These are phyloP conservation scores for Aspergillus cristatus DNA, from an alignment of 495 filamentous ascomycete genomes.

Conservation along the genomic window DNA sequence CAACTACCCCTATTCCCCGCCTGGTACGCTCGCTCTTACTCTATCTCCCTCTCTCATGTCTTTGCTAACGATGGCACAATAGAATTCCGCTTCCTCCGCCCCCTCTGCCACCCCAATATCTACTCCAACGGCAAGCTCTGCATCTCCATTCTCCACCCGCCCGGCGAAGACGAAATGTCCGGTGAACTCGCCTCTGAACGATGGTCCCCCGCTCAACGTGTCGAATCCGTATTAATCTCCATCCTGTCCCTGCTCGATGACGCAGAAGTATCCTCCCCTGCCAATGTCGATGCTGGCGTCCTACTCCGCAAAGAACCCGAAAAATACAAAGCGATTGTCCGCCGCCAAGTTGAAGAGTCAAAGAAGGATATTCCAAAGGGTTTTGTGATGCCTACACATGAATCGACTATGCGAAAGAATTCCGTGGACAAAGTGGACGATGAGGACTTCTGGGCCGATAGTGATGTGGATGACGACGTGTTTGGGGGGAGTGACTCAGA, in stretches of 20 bases:
- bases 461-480: slow-evolving; percentile 63
- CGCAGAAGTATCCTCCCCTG: slow-evolving; percentile 84
- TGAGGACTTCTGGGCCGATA: slow-evolving; percentile 74
- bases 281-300: slow-evolving; percentile 89
- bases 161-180: slow-evolving; percentile 85
- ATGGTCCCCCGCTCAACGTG: slow-evolving; percentile 87
- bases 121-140: slow-evolving; percentile 85
- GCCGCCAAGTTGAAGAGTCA: slow-evolving; percentile 59
- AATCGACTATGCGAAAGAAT: slow-evolving; percentile 49
- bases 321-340: slow-evolving; percentile 59
- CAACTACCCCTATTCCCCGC: slow-evolving; percentile 89
- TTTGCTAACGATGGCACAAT: no score
- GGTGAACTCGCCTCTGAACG: slow-evolving; percentile 83
- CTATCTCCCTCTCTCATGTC: background rate
- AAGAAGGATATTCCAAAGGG: slow-evolving; percentile 71
- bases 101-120: slow-evolving; percentile 88
- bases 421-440: slow-evolving; percentile 58
- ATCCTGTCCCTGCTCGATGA: slow-evolving; percentile 91
- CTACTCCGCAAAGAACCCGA: slow-evolving; percentile 65
- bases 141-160: slow-evolving; percentile 91
- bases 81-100: slow-evolving; percentile 76
- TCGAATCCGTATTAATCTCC: slow-evolving; percentile 88
- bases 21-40: slow-evolving; percentile 31
- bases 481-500: slow-evolving; percentile 69
- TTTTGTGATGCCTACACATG: slow-evolving; percentile 73